Conservation (phyloP, 2,329 filamentous ascomycete genomes). For the Neospermospora avenae region DNA sequence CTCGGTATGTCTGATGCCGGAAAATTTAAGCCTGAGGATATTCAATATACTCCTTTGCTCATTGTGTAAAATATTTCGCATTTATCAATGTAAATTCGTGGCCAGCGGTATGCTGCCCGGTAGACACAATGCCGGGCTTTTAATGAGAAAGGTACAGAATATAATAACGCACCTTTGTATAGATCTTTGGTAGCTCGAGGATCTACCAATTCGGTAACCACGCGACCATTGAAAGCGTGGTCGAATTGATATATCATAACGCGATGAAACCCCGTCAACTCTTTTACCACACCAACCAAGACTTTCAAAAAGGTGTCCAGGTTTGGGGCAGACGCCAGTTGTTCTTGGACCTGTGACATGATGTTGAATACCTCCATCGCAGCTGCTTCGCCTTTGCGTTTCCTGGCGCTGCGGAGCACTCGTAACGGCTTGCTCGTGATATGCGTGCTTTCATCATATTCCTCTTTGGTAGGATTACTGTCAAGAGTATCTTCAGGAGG, state of each 20-base stretch:
- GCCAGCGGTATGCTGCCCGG: not conserved
- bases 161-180: slow-evolving; percentile 65
- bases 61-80: too few relatives aligned
- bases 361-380: slow-evolving; percentile 91
- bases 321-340: slow-evolving; percentile 68
- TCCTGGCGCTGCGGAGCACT: slow-evolving; percentile 70
- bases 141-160: slow-evolving; percentile 52
- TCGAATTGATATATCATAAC: slow-evolving; percentile 96
- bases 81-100: too few relatives aligned
- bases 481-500: slow-evolving; percentile 70
- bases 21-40: slow-evolving; percentile 66
- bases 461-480: slow-evolving; percentile 69
- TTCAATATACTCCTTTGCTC: too few relatives aligned
- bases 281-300: slow-evolving; percentile 80
- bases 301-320: slow-evolving; percentile 76
- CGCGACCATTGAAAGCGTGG: slow-evolving; percentile 74
- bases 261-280: slow-evolving; percentile 85
- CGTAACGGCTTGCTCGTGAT: slow-evolving; percentile 74
- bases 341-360: slow-evolving; percentile 87
- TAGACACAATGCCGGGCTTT: not conserved
- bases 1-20: slow-evolving; percentile 83
- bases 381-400: slow-evolving; percentile 72
- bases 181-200: slow-evolving; percentile 75
- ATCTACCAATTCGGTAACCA: slow-evolving; percentile 84
- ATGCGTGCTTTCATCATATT: slow-evolving; percentile 72